Evolutionary conservation across 805 yeast genomes (phyloP).

Genomic region (Candida endomychidarum): DNA sequence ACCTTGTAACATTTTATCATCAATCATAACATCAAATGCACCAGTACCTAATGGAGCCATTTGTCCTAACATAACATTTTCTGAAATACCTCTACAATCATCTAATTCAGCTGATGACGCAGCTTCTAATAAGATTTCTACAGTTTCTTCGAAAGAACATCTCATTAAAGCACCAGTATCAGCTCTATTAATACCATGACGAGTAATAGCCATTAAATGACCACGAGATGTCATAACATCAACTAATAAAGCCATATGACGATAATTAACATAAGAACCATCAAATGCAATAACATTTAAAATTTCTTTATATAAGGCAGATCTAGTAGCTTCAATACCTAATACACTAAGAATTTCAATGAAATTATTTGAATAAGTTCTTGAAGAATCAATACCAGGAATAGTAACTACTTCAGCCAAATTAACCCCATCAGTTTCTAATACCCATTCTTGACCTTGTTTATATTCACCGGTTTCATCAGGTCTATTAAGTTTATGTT

Average conservation of each 20-base stretch:
- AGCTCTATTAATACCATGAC: constrained; percentile 98
- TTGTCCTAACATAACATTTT: constrained; percentile 96
- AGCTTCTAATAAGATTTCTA: constrained; percentile 94
- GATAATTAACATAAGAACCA: constrained; percentile 98
- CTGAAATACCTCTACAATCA: constrained; percentile 98
- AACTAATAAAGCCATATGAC: constrained; percentile 96
- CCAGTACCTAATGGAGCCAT: constrained; percentile 99
- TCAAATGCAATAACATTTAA: constrained; percentile 97
- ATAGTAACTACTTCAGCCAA: constrained; percentile 92
- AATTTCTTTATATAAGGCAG: constrained; percentile 90
- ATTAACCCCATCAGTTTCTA: constrained; percentile 98
- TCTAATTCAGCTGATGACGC: constrained; percentile 98
- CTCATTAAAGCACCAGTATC: constrained; percentile 99
- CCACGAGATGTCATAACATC: constrained; percentile 99
- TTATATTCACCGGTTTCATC: constrained; percentile 83
- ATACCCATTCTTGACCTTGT: constrained; percentile 94
- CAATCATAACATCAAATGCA: constrained; percentile 92
- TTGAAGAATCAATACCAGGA: constrained; percentile 87
- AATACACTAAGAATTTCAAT: constrained; percentile 91
- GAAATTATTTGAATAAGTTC: constrained; percentile 95
- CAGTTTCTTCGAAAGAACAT: constrained; percentile 99
- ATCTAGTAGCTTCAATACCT: constrained; percentile 98
- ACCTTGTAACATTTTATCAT: constrained; percentile 76
- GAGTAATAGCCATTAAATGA: constrained; percentile 96
- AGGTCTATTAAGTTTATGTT: constrained; percentile 68